Percentiles rank a stretch among this genome's conserved stretches.
Evolutionary conservation across 2,329 filamentous ascomycete species (phyloP).

Genomic region (Tricladium varicosporioides): DNA sequence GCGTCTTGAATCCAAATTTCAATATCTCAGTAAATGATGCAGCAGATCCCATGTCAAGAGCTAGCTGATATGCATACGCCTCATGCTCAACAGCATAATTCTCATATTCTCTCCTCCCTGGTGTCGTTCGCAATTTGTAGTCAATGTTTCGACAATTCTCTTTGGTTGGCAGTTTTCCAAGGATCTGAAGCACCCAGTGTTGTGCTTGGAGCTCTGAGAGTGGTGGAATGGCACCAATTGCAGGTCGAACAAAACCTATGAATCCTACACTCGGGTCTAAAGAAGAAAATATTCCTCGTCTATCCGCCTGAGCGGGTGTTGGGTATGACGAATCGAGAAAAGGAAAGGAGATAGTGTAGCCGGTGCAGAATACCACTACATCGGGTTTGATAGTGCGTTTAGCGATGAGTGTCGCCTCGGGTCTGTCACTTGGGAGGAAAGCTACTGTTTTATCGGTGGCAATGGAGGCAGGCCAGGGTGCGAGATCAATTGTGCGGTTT

Average conservation of each 20-base stretch:
- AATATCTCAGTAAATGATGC: conserved; percentile 38
- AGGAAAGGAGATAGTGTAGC: conserved; percentile 42
- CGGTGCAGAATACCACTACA: conserved; percentile 46
- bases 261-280: conserved; percentile 42
- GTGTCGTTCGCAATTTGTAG: conserved; percentile 39
- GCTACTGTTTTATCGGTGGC: conserved; percentile 36
- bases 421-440: conserved; percentile 35
- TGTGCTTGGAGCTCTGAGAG: conserved; percentile 49
- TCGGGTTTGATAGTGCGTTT: conserved; percentile 38
- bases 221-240: conserved; percentile 48
- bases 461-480: conserved; percentile 43
- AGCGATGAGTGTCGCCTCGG: conserved; percentile 31
- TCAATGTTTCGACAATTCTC: conserved; percentile 22
- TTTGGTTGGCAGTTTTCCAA: conserved; percentile 26
- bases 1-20: conserved; percentile 30
- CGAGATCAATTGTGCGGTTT: conserved; percentile 42
- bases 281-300: conserved; percentile 51
- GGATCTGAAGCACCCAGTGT: conserved; percentile 44
- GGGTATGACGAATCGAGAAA: conserved; percentile 43
- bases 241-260: conserved; percentile 47
- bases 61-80: conserved; percentile 49
- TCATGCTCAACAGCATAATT: conserved; percentile 47
- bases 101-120: conserved; percentile 10
- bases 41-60: conserved; percentile 45
- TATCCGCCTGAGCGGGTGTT: conserved; percentile 45